Percentiles rank a stretch among this genome's conserved stretches.
These are phyloP conservation scores for Taiozyma sp. DNA, from an alignment of 1,139 yeast genomes.

Conservation along the genomic window DNA sequence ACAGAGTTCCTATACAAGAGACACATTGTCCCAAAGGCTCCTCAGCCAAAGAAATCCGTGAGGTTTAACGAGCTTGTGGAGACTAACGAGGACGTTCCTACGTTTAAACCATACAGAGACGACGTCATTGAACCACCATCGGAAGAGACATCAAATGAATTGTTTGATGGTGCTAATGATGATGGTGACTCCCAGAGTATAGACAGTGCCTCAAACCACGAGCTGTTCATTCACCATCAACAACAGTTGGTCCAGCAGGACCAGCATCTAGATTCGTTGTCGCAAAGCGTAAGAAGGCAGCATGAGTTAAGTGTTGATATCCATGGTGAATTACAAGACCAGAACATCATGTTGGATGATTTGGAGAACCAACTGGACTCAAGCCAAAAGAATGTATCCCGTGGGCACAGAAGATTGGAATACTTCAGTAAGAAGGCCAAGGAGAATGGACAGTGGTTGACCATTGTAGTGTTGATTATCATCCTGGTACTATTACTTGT, in stretches of 20 bases:
- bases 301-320: conserved; percentile 61
- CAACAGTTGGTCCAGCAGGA: conserved; percentile 63
- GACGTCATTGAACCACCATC: conserved; percentile 22
- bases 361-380: conserved; percentile 63
- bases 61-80: conserved; percentile 32
- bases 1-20: conserved; percentile 33
- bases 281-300: conserved; percentile 60
- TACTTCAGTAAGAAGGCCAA: conserved; percentile 52
- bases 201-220: conserved; percentile 39
- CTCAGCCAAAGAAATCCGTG: conserved; percentile 27
- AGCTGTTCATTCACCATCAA: conserved; percentile 63
- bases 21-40: conserved; percentile 5
- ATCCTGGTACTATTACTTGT: conserved; percentile 55
- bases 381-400: conserved; percentile 44
- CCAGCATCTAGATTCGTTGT: conserved; percentile 49
- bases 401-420: conserved; percentile 51
- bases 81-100: conserved; percentile 15
- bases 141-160: conserved; percentile 13
- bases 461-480: conserved; percentile 59
- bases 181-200: conserved; percentile 16
- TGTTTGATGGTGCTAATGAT: conserved; percentile 19
- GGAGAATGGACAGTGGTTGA: conserved; percentile 70
- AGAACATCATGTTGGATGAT: conserved; percentile 64
- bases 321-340: conserved; percentile 64
- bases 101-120: conserved; percentile 42